Evolutionary conservation across 2,329 filamentous ascomycete species (phyloP), one percentile per base, ranked within the genome.

Genomic region (Ophiosphaerella herpotricha): DNA sequence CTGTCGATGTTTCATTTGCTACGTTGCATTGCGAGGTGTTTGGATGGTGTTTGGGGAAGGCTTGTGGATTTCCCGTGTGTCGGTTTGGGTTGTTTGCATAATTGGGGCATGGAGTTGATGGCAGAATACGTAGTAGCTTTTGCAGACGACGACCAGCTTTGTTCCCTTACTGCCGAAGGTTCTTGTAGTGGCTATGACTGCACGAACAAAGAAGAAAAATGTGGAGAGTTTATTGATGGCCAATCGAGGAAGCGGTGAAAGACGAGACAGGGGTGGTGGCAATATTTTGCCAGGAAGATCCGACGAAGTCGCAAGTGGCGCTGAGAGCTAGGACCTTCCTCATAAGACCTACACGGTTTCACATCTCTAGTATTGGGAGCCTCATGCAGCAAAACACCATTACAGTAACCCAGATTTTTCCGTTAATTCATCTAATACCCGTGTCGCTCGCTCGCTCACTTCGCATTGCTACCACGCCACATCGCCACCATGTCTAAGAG

Each of bases 401-500:
- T 29, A 11, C 34, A 18, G 8, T 18, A 16, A 36, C 34, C 34
- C 14, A 5, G 8, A 36, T 16, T 16, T 36, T 9, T 12, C 5
- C 1, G 16, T 36, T 36, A 16, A n/a, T 29, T 29, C 26, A 29
- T 29, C 3, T 18, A 11, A 29, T 29, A 29, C 26, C 26, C 6
- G 26, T 29, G 26, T 11, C 6, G 11, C 26, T 29, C 26, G 11
- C 26, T 29, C 26, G 7, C 7, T 29, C 26, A 6, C 26, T 29
- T 11, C 7, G 26, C 26, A 29, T 29, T 29, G 33, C 33, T n/a
- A 18, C 7, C 21, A 9, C 13, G 33, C 36, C 43, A 33, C 33
- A 44, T 48, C 40, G 46, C 45, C 43, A 39, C 43, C 36, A 61
- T 59, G 49, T 50, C 51, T 32, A 52, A 53, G 24, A 50, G 52